Base-by-base conservation (phyloP, 495 filamentous ascomycete genomes). In the Daldinia bambusicola region DNA sequence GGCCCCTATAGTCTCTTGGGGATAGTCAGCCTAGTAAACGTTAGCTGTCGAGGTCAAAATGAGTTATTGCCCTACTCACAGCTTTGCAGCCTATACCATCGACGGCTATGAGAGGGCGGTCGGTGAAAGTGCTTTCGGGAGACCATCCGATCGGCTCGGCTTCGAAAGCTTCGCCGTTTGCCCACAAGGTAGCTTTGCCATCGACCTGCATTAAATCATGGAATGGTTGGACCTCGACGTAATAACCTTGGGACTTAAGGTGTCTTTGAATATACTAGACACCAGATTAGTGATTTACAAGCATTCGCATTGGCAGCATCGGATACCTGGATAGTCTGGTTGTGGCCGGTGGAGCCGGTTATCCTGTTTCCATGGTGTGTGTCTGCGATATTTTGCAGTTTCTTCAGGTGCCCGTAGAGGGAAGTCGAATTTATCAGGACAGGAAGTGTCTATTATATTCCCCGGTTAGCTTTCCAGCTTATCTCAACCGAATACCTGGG, bases 21-120 rank as follows among this genome's bases (percentile, higher is more conserved):
- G 84, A 70, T 83, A 90, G 65, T 89, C 85, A 1, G 74, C 52
- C 78, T 84, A 55, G 36, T 38, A n/a, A n/a, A 16, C 14, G 43
- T 69, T 38, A 71, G 69, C 41, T 3, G 53, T 37, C 2, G 31
- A 40, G 0, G 14, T 43, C 14, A 6, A 26, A 32, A n/a, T 5
- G 5, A 26, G 20, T 22, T 13, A 45, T n/a, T 37, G 9, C 6
- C 10, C 16, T 38, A 34, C 60, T 72, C 13, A 72, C 70, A n/a
- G 13, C 26, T 63, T 32, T 55, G 20, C 52, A 66, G 32, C 58
- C 55, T 48, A n/a, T 7, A 7, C 13, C 18, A 66, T 56, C 36
- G 1, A 69, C 43, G 16, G 22, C 10, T 31, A 72, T 30, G 36
- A 72, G 20, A 12, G 65, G 65, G 36, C 14, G 38, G 22, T 60